Evolutionary conservation across 805 yeast species (phyloP).

Genomic region (Dipodascopsis uninucleata): DNA sequence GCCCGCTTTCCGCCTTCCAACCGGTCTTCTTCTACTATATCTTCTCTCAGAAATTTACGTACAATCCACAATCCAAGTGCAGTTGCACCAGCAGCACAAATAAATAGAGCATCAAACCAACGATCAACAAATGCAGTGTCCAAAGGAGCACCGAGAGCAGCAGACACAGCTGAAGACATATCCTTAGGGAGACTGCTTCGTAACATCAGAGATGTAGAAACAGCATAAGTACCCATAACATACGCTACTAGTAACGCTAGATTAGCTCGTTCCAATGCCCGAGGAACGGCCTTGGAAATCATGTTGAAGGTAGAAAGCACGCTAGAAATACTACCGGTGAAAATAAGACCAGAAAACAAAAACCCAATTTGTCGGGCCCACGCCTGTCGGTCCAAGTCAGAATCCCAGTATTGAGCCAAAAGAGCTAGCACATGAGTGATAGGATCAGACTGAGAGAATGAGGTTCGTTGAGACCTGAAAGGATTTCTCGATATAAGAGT

Average conservation of each 20-base stretch:
- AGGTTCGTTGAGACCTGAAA: constrained; percentile 18
- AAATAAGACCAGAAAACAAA: constrained; percentile 39
- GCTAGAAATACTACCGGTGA: constrained; percentile 38
- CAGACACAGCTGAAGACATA: constrained; percentile 41
- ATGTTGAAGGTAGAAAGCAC: constrained; percentile 38
- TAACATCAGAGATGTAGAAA: constrained; percentile 41
- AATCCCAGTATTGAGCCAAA: constrained; percentile 27
- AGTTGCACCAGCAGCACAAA: constrained; percentile 34
- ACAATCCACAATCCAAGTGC: constrained; percentile 30
- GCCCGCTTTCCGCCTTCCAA: constrained; percentile 28
- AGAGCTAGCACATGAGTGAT: constrained; percentile 28
- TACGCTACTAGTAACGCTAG: constrained; percentile 37
- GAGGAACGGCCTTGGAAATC: constrained; percentile 35
- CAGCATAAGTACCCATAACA: constrained; percentile 39
- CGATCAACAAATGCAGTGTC: constrained; percentile 38
- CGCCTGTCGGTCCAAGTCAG: constrained; percentile 34
- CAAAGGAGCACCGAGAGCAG: constrained; percentile 42
- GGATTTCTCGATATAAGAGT: constrained; percentile 35
- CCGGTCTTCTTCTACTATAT: constrained; percentile 24
- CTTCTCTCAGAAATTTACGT: constrained; percentile 20
- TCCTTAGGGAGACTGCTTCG: constrained; percentile 40
- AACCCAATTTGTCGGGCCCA: constrained; percentile 43
- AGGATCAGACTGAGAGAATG: constrained; percentile 29
- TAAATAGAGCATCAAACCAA: constrained; percentile 40
- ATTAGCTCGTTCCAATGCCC: constrained; percentile 27